Evolutionary conservation across 768 basidiomycete genomes (phyloP).

Genomic region (Pholiota conissans): DNA sequence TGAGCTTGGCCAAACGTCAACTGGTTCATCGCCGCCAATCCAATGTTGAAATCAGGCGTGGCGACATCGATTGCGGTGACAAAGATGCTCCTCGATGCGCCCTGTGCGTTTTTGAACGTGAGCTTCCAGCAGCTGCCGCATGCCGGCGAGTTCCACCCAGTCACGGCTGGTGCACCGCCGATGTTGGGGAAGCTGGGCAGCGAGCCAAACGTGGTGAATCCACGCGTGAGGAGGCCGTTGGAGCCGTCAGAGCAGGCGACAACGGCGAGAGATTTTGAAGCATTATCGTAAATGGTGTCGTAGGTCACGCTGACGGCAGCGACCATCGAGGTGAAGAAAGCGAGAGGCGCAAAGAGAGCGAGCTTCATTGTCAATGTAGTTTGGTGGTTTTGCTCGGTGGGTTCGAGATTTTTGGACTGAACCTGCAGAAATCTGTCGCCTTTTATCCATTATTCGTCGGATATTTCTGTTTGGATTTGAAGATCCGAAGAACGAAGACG

Average conservation of each 20-base stretch:
- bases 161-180: constrained; percentile 53
- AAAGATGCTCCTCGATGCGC: constrained; percentile 37
- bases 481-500: not conserved
- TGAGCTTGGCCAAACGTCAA: constrained; percentile 49
- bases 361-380: constrained; percentile 30
- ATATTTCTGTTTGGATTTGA: not conserved
- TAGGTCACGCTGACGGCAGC: constrained; percentile 34
- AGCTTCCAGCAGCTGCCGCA: constrained; percentile 67
- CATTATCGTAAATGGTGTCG: constrained; percentile 52
- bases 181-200: constrained; percentile 62
- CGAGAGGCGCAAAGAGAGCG: constrained; percentile 22
- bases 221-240: constrained; percentile 46
- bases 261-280: constrained; percentile 33
- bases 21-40: constrained; percentile 52
- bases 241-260: constrained; percentile 50
- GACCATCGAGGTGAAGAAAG: constrained; percentile 23
- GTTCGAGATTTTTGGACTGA: not conserved
- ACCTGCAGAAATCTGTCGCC: not conserved
- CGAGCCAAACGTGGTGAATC: constrained; percentile 48
- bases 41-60: constrained; percentile 46
- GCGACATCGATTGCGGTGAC: constrained; percentile 55
- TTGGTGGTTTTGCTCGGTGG: not conserved
- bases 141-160: constrained; percentile 47
- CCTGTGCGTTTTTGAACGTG: constrained; percentile 38
- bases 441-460: not conserved